A percentile compares a stretch with the other conserved stretches of the same genome.
Conservation (phyloP, 2,329 filamentous ascomycete genomes). For the Diaporthe caulivora region DNA sequence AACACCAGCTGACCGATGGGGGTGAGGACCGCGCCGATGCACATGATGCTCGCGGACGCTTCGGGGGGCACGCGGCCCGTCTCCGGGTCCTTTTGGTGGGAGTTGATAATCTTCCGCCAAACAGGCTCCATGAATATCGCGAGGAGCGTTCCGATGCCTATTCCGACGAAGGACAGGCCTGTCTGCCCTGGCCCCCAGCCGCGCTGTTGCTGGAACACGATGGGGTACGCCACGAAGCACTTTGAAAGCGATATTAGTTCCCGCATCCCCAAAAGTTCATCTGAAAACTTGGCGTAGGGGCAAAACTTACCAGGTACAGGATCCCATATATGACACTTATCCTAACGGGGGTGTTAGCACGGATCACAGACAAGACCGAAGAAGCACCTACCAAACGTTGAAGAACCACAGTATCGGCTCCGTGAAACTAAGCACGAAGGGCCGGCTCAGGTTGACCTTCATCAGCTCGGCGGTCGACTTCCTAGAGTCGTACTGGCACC, state of each 20-base stretch:
- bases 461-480: slow-evolving; percentile 74
- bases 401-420: slow-evolving; percentile 86
- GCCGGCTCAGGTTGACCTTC: slow-evolving; percentile 81
- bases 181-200: slow-evolving; percentile 82
- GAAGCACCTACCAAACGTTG: slow-evolving; percentile 67
- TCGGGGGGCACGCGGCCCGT: slow-evolving; percentile 83
- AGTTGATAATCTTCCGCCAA: slow-evolving; percentile 81
- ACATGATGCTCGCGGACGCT: slow-evolving; percentile 84
- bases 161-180: slow-evolving; percentile 83
- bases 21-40: slow-evolving; percentile 79
- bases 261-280: background rate
- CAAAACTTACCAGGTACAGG: slow-evolving; percentile 54
- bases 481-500: slow-evolving; percentile 81
- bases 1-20: slow-evolving; percentile 88
- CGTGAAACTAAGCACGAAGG: slow-evolving; percentile 80
- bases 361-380: background rate
- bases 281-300: background rate
- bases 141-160: slow-evolving; percentile 73
- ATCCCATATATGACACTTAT: slow-evolving; percentile 89
- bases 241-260: background rate
- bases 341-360: slow-evolving; percentile 52
- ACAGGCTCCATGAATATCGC: slow-evolving; percentile 76
- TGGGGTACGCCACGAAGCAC: slow-evolving; percentile 91
- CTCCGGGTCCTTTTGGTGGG: slow-evolving; percentile 78
- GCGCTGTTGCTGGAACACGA: slow-evolving; percentile 80